A percentile compares a stretch with the other conserved stretches of the same genome.
These are phyloP conservation scores for Penicillium crystallinum DNA, from an alignment of 495 filamentous ascomycete species.

Conservation along the genomic window DNA sequence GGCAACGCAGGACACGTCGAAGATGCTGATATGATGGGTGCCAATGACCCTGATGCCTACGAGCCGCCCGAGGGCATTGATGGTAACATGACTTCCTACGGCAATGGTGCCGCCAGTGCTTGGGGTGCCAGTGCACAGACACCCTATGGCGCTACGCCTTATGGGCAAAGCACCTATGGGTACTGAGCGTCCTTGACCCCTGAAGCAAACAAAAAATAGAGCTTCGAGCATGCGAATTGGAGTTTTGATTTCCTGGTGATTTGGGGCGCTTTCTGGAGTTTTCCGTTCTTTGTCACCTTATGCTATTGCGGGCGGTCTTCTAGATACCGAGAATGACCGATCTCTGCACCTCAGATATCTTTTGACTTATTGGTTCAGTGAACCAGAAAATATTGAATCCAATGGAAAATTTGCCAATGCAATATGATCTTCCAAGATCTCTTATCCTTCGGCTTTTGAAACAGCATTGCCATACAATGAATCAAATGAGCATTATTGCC, in stretches of 20 bases:
- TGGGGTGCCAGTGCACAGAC: conserved; percentile 60
- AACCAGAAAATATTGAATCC: background rate
- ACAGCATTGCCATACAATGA: background rate
- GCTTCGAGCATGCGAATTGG: conserved; percentile 21
- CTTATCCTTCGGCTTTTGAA: background rate
- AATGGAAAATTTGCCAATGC: background rate
- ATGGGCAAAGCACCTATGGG: conserved; percentile 57
- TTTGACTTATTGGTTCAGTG: background rate
- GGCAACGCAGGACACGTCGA: conserved; percentile 45
- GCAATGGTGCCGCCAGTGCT: conserved; percentile 52
- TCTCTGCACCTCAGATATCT: conserved; percentile 5
- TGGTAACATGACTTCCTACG: conserved; percentile 75
- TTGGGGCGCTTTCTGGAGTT: conserved; percentile 26
- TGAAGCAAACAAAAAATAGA: conserved; percentile 3
- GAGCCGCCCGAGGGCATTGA: conserved; percentile 57
- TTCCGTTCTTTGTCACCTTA: conserved; percentile 10
- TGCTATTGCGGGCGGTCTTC: conserved; percentile 5
- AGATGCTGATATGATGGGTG: conserved; percentile 52
- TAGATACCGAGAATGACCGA: conserved; percentile 1
- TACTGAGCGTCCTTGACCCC: conserved; percentile 13
- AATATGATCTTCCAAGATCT: background rate
- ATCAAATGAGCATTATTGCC: background rate
- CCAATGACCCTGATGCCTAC: conserved; percentile 55
- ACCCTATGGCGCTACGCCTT: conserved; percentile 67
- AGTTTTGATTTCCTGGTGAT: conserved; percentile 18